Conservation (phyloP, 2,329 filamentous ascomycete species). For the Capronia americana region DNA sequence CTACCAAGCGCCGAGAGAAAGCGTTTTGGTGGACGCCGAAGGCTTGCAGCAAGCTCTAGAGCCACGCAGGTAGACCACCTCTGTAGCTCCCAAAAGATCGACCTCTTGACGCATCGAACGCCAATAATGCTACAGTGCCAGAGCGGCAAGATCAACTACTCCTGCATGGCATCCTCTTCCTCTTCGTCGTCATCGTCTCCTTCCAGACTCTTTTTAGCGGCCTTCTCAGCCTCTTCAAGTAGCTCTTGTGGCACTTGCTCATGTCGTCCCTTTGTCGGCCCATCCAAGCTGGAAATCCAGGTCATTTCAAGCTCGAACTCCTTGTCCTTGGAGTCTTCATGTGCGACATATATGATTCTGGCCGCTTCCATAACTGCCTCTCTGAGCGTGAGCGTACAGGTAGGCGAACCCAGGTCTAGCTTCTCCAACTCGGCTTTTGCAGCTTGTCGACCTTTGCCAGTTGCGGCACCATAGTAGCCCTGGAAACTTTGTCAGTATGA, state of each 20-base stretch:
- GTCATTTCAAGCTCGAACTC: conserved; percentile 99
- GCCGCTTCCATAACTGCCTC: conserved; percentile 96
- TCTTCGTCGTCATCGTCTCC: conserved; percentile 84
- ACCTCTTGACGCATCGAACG: conserved; percentile 23
- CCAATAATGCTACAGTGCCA: conserved; percentile 36
- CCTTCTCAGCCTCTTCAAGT: conserved; percentile 86
- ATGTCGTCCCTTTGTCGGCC: conserved; percentile 90
- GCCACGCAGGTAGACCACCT: conserved; percentile 4
- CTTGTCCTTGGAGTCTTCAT: conserved; percentile 99
- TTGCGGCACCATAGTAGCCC: conserved; percentile 97
- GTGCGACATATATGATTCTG: conserved; percentile 93
- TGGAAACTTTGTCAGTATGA: conserved; percentile 41
- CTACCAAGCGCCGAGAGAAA: neutral
- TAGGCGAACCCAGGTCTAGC: conserved; percentile 80
- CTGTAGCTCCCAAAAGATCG: conserved; percentile 9
- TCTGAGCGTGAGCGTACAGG: conserved; percentile 70
- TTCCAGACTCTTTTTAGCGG: conserved; percentile 89
- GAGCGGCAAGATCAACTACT: conserved; percentile 58
- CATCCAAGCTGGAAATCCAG: conserved; percentile 86
- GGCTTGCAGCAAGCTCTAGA: conserved; percentile 1
- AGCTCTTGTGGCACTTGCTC: conserved; percentile 91
- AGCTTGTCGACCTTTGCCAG: conserved; percentile 93
- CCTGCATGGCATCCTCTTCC: conserved; percentile 84
- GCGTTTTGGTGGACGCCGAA: neutral
- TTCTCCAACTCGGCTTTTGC: conserved; percentile 99